phyloP scores from a whole-genome alignment of 345 rosid species.

The Hypericum androsaemum region DNA sequence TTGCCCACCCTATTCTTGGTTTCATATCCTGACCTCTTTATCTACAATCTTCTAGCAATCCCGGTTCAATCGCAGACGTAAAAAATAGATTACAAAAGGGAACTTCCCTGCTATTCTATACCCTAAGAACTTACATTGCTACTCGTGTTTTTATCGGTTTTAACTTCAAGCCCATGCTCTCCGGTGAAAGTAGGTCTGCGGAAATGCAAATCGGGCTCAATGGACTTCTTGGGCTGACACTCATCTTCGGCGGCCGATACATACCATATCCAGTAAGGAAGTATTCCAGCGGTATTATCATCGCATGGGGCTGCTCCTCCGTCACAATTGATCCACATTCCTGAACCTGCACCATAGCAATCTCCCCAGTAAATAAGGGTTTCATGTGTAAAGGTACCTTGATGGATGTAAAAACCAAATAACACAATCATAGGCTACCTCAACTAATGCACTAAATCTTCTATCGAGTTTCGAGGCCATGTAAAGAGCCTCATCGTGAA shows the following conservation, averaged over 20 bases:
- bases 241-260: slow-evolving; percentile 52
- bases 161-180: slow-evolving; percentile 96
- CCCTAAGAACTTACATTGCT: not conserved
- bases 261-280: slow-evolving; percentile 76
- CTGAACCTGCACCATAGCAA: slow-evolving; percentile 47
- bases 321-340: slow-evolving; percentile 94
- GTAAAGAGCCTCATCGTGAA: too few relatives aligned
- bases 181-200: slow-evolving; percentile 90
- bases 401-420: too few relatives aligned
- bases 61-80: too few relatives aligned
- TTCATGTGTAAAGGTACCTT: too few relatives aligned
- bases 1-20: too few relatives aligned
- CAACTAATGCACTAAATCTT: too few relatives aligned
- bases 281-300: slow-evolving; percentile 89
- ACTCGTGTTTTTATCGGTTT: slow-evolving; percentile 82
- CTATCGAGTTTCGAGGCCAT: too few relatives aligned
- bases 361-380: too few relatives aligned
- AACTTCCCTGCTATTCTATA: not conserved
- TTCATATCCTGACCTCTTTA: too few relatives aligned
- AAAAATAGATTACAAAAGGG: too few relatives aligned
- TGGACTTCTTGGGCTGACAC: slow-evolving; percentile 86
- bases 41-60: too few relatives aligned
- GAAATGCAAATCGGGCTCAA: slow-evolving; percentile 72
- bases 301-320: slow-evolving; percentile 95
- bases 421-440: too few relatives aligned